These are phyloP conservation scores for Blastocystis sp. DNA, from an alignment of 352 stramenopile genomes.

Conservation along the genomic window DNA sequence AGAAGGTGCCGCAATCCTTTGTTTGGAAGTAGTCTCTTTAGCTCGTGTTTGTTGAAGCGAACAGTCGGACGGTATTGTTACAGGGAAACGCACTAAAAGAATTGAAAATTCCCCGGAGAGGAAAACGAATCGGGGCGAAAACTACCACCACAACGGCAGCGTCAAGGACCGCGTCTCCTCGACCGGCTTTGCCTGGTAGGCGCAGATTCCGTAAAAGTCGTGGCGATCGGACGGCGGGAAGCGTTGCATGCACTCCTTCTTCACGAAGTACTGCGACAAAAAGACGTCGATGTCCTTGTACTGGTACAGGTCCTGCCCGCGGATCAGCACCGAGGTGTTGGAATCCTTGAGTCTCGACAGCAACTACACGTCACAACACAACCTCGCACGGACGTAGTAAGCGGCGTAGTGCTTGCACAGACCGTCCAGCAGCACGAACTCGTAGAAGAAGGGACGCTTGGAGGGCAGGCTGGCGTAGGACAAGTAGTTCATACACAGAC, in stretches of 20 bases:
- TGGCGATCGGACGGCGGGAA: background rate
- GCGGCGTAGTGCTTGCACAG: constrained; percentile 5
- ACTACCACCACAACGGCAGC: constrained; percentile 32
- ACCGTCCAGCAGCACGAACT: constrained; percentile 9
- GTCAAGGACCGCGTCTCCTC: background rate
- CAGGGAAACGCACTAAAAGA: no score
- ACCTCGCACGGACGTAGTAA: background rate
- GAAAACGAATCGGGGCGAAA: no score
- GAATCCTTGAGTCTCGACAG: background rate
- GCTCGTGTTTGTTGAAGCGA: background rate
- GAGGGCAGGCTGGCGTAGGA: constrained; percentile 13
- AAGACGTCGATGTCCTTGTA: constrained; percentile 2
- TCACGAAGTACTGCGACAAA: constrained; percentile 10
- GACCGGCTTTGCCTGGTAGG: background rate
- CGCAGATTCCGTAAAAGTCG: constrained; percentile 10
- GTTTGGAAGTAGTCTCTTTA: constrained; percentile 63
- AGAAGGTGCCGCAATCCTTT: constrained; percentile 3
- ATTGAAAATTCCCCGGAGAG: no score
- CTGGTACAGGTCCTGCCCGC: constrained; percentile 4
- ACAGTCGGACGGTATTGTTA: no score
- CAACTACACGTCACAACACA: background rate
- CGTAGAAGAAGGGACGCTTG: background rate
- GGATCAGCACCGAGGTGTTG: background rate
- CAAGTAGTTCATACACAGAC: constrained; percentile 16
- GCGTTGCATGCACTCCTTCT: background rate